Evolutionary conservation across 2,329 filamentous ascomycete genomes (phyloP), one percentile per base, ranked within the genome.

Genomic region (Beauveria bassiana): DNA sequence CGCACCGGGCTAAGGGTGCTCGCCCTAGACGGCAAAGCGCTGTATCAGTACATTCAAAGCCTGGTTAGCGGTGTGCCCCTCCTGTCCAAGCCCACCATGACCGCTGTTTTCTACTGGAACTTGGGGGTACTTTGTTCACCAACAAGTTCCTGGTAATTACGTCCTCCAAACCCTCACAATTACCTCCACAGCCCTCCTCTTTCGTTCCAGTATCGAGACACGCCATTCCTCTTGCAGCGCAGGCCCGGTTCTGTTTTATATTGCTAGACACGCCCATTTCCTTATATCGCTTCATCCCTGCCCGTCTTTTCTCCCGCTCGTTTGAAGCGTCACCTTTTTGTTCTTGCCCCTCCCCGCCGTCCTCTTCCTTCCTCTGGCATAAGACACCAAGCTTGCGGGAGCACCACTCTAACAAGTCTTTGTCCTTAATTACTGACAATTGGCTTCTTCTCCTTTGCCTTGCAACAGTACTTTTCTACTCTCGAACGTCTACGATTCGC

Each of bases 401-500:
- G 14, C 18, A 22, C 34, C 18, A 31, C 22, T 16, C 53, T 7
- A 50, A 34, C 26, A 31, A 38, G 34, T 38, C 12, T 16, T 38
- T 16, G 34, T 16, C 34, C 34, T 38, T 26, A 20, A 16, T 20
- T 31, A 54, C 58, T 61, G 50, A 61, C 58, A 22, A 42, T 42
- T 61, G 42, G 26, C 47, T 20, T 20, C 10, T 53, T 20, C 43
- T 38, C 14, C 28, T n/a, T 49, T 16, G 9, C 45, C 58, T 47
- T 26, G 14, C 28, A 24, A 42, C 71, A 91, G 84, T 90, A 89
- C 75, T 90, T 91, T 75, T 89, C 87, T 38, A 86, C 84, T 8
- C 79, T 88, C 65, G 88, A 91, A 73, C 83, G 87, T 62, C 79
- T 89, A 62, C 84, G 85, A 67, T 85, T 91, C 70, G 82, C 82